Percentiles rank a stretch among this genome's conserved stretches.
Evolutionary conservation across 2,329 filamentous ascomycete genomes (phyloP).

Genomic region (Diaporthe velutina): DNA sequence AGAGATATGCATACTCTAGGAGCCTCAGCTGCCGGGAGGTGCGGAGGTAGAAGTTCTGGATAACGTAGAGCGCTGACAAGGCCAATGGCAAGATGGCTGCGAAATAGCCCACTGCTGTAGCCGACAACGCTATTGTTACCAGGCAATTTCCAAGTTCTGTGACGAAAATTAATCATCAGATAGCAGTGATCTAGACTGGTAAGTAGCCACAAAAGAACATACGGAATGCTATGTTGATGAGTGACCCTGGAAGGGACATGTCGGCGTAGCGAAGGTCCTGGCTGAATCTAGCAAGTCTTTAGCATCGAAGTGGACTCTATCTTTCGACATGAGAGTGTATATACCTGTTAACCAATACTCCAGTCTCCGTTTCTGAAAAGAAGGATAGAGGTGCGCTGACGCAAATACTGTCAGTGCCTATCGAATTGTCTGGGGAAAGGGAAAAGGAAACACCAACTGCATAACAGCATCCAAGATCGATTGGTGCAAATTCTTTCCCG

Average conservation of each 20-base stretch:
- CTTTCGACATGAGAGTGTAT: background rate
- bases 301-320: background rate
- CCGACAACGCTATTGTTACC: slow-evolving; percentile 2
- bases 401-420: background rate
- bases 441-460: background rate
- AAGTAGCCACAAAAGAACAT: background rate
- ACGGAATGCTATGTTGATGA: slow-evolving; percentile 28
- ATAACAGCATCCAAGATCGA: slow-evolving; percentile 28
- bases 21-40: slow-evolving; percentile 70
- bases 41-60: slow-evolving; percentile 68
- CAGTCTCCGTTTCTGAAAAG: slow-evolving; percentile 41
- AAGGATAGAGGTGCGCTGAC: slow-evolving; percentile 41
- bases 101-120: slow-evolving; percentile 27
- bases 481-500: slow-evolving; percentile 15
- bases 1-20: slow-evolving; percentile 67
- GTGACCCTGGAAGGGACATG: slow-evolving; percentile 23
- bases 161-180: background rate
- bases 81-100: slow-evolving; percentile 62
- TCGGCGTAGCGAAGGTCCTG: slow-evolving; percentile 33
- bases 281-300: slow-evolving; percentile 24
- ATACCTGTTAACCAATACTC: slow-evolving; percentile 40
- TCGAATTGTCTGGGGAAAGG: background rate
- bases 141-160: slow-evolving; percentile 28
- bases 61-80: slow-evolving; percentile 56
- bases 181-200: too few species aligned